Conservation (phyloP, 1,284 basidiomycete species). For the Cryptococcus sp. region DNA sequence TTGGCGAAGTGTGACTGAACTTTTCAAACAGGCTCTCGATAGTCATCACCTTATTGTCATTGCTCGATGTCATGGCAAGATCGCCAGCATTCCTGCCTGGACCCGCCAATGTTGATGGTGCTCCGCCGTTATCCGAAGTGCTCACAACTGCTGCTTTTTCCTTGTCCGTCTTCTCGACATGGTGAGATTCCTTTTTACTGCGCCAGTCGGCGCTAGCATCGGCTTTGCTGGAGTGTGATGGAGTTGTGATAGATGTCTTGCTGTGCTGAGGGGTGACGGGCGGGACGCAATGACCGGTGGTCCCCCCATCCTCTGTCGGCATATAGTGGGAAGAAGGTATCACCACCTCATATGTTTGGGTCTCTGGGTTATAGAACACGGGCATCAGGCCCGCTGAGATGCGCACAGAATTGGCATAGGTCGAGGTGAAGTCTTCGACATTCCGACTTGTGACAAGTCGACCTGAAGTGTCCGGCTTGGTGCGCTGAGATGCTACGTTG, state of each 20-base stretch:
- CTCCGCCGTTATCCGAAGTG: not conserved
- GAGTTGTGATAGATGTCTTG: conserved; percentile 1
- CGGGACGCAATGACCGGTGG: not conserved
- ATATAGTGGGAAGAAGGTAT: too few relatives aligned
- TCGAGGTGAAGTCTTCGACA: not conserved
- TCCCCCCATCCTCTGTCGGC: too few relatives aligned
- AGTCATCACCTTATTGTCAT: conserved; percentile 29
- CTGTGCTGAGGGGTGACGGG: conserved; percentile 3
- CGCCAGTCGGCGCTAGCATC: conserved; percentile 47
- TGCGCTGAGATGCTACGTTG: not conserved
- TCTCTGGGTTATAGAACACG: conserved; percentile 10
- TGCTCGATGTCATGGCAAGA: not conserved
- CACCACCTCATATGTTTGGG: conserved; percentile 11
- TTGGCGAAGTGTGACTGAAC: conserved; percentile 19
- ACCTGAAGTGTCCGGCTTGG: not conserved
- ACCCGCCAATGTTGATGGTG: not conserved
- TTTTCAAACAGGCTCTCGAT: conserved; percentile 43
- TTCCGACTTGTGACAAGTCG: not conserved
- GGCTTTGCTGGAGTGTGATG: conserved; percentile 33
- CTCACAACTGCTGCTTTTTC: not conserved
- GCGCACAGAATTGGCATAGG: conserved; percentile 2
- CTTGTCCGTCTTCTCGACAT: not conserved
- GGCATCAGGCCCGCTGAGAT: conserved; percentile 7
- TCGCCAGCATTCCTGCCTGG: not conserved
- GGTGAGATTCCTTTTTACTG: conserved; percentile 8